Evolutionary conservation across 2,329 filamentous ascomycete genomes (phyloP).

Genomic region (Sordariomycetes sp.): DNA sequence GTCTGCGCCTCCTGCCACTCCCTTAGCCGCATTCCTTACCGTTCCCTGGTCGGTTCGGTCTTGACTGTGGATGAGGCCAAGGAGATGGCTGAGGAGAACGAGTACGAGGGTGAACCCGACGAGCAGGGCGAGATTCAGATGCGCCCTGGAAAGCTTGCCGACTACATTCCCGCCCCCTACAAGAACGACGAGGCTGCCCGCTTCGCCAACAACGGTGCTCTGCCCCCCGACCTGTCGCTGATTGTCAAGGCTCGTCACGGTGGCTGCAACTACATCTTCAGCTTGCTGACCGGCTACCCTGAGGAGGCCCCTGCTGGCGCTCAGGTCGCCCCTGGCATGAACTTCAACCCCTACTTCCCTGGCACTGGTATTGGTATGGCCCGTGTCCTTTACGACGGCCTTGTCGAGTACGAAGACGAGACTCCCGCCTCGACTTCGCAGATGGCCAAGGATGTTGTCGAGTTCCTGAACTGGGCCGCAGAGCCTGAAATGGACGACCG

Average conservation of each 20-base stretch:
- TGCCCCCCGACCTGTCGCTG: constrained; percentile 93
- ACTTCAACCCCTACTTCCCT: constrained; percentile 99
- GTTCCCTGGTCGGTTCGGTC: constrained; percentile 78
- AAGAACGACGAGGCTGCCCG: constrained; percentile 98
- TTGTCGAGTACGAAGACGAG: constrained; percentile 96
- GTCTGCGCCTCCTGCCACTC: constrained; percentile 98
- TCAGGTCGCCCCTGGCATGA: constrained; percentile 76
- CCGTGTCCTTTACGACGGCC: constrained; percentile 92
- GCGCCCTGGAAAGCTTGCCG: constrained; percentile 95
- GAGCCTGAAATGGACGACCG: constrained; percentile 99
- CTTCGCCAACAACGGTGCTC: constrained; percentile 95
- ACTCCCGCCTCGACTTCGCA: constrained; percentile 92
- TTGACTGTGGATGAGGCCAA: constrained; percentile 98
- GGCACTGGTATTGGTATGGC: constrained; percentile 98
- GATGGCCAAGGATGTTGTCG: constrained; percentile 98
- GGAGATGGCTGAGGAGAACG: constrained; percentile 92
- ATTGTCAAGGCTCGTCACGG: constrained; percentile 97
- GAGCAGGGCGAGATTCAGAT: constrained; percentile 97
- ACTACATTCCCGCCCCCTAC: constrained; percentile 92
- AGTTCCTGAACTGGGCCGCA: constrained; percentile 98
- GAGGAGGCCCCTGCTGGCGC: constrained; percentile 92
- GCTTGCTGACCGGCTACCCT: constrained; percentile 90
- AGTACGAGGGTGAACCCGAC: constrained; percentile 97
- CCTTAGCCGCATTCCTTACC: constrained; percentile 87
- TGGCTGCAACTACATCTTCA: constrained; percentile 98